phyloP scores from a whole-genome alignment of 805 yeast genomes.

The Kurtzmaniella fragi region DNA sequence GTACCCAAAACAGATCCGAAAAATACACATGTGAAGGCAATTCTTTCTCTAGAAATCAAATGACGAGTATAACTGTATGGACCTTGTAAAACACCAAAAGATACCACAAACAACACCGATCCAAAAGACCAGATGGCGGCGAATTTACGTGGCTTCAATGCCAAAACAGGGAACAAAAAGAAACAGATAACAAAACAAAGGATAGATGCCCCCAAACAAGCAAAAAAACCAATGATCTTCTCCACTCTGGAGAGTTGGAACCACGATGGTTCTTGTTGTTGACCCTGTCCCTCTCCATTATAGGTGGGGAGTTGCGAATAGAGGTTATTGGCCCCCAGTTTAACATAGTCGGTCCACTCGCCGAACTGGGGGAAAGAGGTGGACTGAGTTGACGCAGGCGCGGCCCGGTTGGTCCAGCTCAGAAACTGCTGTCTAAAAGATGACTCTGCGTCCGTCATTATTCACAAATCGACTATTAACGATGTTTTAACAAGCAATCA shows the following conservation, averaged over 20 bases:
- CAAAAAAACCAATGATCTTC: slow-evolving; percentile 68
- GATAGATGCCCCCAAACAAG: slow-evolving; percentile 71
- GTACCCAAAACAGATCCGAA: slow-evolving; percentile 78
- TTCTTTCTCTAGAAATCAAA: slow-evolving; percentile 65
- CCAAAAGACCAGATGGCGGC: slow-evolving; percentile 92
- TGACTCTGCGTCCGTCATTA: slow-evolving; percentile 28
- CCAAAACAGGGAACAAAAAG: slow-evolving; percentile 81
- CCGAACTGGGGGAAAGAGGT: slow-evolving; percentile 25
- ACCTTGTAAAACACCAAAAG: slow-evolving; percentile 91
- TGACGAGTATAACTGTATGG: slow-evolving; percentile 78
- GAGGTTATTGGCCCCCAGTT: slow-evolving; percentile 46
- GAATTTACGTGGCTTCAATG: slow-evolving; percentile 86
- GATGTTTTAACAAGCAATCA: no score
- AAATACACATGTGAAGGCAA: slow-evolving; percentile 76
- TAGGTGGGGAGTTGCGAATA: slow-evolving; percentile 64
- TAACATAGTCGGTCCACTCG: slow-evolving; percentile 42
- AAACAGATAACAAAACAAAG: slow-evolving; percentile 80
- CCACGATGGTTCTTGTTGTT: slow-evolving; percentile 68
- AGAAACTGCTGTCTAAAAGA: slow-evolving; percentile 29
- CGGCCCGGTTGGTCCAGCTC: slow-evolving; percentile 21
- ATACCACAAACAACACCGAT: slow-evolving; percentile 74
- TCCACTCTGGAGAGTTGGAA: slow-evolving; percentile 74
- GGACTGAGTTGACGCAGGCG: slow-evolving; percentile 7
- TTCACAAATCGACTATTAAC: no score
- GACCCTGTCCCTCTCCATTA: slow-evolving; percentile 39